phyloP scores from a whole-genome alignment of 768 basidiomycete genomes.

The Sistotremastrum suecicum region DNA sequence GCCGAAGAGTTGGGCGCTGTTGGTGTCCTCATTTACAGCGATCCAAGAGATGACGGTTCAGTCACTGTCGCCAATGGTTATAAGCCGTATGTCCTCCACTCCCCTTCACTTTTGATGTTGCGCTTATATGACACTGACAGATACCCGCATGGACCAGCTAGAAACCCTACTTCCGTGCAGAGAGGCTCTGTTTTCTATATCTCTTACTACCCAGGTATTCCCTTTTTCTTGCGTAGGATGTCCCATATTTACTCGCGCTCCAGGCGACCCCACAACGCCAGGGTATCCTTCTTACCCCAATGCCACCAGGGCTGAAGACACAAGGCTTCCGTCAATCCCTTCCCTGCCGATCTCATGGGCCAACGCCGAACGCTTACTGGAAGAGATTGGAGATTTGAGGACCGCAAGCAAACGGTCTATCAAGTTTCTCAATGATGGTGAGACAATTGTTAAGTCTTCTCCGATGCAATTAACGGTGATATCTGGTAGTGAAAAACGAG shows the following conservation, averaged over 20 bases:
- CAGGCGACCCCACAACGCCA: constrained; percentile 77
- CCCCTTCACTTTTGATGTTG: neutral
- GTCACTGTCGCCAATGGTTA: constrained; percentile 69
- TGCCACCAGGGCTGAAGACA: constrained; percentile 44
- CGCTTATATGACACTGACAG: constrained; percentile 11
- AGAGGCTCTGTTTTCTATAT: constrained; percentile 73
- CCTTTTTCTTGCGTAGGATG: constrained; percentile 1
- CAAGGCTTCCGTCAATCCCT: constrained; percentile 60
- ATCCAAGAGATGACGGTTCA: constrained; percentile 74
- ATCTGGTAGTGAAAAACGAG: constrained; percentile 46
- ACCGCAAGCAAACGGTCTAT: constrained; percentile 31
- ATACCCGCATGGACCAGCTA: constrained; percentile 79
- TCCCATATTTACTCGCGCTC: constrained; percentile 9
- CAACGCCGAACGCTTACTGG: constrained; percentile 60
- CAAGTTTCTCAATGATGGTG: constrained; percentile 45
- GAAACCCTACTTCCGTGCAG: constrained; percentile 73
- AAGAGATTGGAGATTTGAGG: constrained; percentile 26
- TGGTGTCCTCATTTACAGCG: constrained; percentile 71
- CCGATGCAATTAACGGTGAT: neutral
- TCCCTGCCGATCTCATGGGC: constrained; percentile 85
- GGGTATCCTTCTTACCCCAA: constrained; percentile 79
- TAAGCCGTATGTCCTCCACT: constrained; percentile 24
- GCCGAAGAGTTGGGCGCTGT: constrained; percentile 74
- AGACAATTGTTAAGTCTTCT: neutral
- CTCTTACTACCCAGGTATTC: constrained; percentile 42